These are phyloP conservation scores for Symbiodinium pilosum DNA, from an alignment of 73 alveolate genomes.

Conservation along the genomic window DNA sequence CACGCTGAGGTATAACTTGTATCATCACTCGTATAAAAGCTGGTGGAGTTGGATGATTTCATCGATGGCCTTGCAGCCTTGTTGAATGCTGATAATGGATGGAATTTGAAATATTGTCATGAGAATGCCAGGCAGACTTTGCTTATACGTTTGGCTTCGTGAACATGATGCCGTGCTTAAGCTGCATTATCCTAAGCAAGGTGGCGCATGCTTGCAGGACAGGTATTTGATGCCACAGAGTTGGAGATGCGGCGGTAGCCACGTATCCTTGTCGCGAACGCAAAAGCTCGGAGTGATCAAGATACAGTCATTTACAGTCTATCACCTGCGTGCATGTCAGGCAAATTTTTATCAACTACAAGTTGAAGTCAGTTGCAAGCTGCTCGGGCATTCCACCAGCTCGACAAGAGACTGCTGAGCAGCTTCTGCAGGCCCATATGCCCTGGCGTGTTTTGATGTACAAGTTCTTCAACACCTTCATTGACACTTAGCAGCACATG, in stretches of 20 bases:
- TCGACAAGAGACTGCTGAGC: background rate
- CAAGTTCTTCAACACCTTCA: slow-evolving; percentile 92
- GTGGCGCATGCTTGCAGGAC: background rate
- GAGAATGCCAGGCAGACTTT: slow-evolving; percentile 47
- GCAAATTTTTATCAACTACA: slow-evolving; percentile 80
- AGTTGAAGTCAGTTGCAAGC: slow-evolving; percentile 26
- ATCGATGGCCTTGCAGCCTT: slow-evolving; percentile 5
- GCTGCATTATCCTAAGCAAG: background rate
- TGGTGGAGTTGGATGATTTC: slow-evolving; percentile 93
- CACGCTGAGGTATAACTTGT: slow-evolving; percentile 31
- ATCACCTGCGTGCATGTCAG: background rate
- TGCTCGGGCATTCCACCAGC: background rate
- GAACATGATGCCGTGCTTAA: slow-evolving; percentile 70
- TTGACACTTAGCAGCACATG: background rate
- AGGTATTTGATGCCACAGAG: too few species aligned
- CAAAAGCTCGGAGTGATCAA: too few species aligned
- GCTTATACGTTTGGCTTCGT: slow-evolving; percentile 57
- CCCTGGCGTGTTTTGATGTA: slow-evolving; percentile 84
- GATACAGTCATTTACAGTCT: too few species aligned
- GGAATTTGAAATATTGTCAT: too few species aligned
- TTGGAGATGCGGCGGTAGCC: too few species aligned
- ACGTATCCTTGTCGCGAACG: too few species aligned
- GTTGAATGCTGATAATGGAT: too few species aligned
- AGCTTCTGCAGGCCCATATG: slow-evolving; percentile 57
- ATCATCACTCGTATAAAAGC: slow-evolving; percentile 30